A percentile compares a stretch with the other conserved stretches of the same genome.
These are phyloP conservation scores for Beverwykella pulmonaria DNA, from an alignment of 495 filamentous ascomycete species.

Conservation along the genomic window DNA sequence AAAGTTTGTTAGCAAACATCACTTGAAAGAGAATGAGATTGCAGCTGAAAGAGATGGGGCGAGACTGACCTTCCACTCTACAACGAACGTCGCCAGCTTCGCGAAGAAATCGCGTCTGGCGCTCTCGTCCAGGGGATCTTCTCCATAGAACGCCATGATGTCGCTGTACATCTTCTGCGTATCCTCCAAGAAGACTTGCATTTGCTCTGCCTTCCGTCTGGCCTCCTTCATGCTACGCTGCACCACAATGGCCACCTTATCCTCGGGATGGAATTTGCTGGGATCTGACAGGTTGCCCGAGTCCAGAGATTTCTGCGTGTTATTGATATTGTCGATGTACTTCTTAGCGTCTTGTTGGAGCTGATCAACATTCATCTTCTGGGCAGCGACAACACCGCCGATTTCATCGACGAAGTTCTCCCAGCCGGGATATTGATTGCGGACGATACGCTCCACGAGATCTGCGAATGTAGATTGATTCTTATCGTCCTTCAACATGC, in stretches of 20 bases:
- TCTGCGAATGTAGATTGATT: conserved; percentile 96
- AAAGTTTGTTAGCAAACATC: conserved; percentile 4
- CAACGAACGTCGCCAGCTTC: conserved; percentile 88
- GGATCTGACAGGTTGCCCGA: conserved; percentile 92
- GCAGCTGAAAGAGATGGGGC: not conserved
- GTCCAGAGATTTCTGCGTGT: conserved; percentile 88
- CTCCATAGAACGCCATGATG: conserved; percentile 95
- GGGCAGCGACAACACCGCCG: conserved; percentile 72
- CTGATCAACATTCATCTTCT: conserved; percentile 95
- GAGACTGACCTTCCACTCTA: conserved; percentile 77
- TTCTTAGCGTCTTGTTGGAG: conserved; percentile 84
- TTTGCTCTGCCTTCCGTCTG: conserved; percentile 91
- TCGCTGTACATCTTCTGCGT: conserved; percentile 91
- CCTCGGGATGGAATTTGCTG: conserved; percentile 97
- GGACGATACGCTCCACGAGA: conserved; percentile 94
- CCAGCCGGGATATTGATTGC: conserved; percentile 95
- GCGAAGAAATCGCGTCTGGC: conserved; percentile 95
- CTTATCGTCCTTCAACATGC: conserved; percentile 99
- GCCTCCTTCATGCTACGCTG: conserved; percentile 96
- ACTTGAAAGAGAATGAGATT: too few species aligned
- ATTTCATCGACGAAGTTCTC: conserved; percentile 88
- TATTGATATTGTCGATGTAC: conserved; percentile 93
- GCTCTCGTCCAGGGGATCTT: conserved; percentile 89
- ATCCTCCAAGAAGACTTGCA: conserved; percentile 90
- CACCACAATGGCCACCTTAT: conserved; percentile 88